Conservation (phyloP, 2,329 filamentous ascomycete species). For the Penicillium glabrum region DNA sequence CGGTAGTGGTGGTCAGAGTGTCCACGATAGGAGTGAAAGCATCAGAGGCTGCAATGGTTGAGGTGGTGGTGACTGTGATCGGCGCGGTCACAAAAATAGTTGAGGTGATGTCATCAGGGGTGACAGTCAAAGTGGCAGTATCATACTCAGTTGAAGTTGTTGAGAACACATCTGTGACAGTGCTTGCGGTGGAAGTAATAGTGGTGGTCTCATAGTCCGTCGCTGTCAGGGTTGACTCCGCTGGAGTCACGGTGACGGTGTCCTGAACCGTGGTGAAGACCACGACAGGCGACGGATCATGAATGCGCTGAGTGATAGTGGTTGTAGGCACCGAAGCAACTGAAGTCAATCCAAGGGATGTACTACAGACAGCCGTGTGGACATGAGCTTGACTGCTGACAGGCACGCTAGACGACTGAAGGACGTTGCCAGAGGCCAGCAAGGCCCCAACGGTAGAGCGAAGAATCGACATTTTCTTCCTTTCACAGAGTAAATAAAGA, state of each 20-base stretch:
- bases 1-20: slow-evolving; percentile 3
- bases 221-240: background rate
- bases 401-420: background rate
- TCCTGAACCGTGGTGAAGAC: slow-evolving; percentile 2
- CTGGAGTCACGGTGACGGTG: slow-evolving; percentile 3
- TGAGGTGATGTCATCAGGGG: background rate
- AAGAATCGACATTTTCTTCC: background rate
- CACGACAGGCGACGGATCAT: slow-evolving; percentile 1
- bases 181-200: background rate
- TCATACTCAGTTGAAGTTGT: slow-evolving; percentile 9
- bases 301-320: slow-evolving; percentile 1
- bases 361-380: background rate
- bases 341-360: background rate
- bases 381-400: slow-evolving; percentile 1
- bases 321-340: slow-evolving; percentile 1
- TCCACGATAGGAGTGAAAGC: slow-evolving; percentile 4
- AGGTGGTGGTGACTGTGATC: slow-evolving; percentile 1
- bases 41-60: background rate
- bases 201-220: slow-evolving; percentile 6
- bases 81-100: background rate
- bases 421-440: background rate
- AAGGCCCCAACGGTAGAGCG: background rate
- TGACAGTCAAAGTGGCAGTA: background rate
- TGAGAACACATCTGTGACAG: slow-evolving; percentile 5
- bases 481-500: background rate